Evolutionary conservation across 257 asterid species (phyloP).

Genomic region (Forsythia suspensa): DNA sequence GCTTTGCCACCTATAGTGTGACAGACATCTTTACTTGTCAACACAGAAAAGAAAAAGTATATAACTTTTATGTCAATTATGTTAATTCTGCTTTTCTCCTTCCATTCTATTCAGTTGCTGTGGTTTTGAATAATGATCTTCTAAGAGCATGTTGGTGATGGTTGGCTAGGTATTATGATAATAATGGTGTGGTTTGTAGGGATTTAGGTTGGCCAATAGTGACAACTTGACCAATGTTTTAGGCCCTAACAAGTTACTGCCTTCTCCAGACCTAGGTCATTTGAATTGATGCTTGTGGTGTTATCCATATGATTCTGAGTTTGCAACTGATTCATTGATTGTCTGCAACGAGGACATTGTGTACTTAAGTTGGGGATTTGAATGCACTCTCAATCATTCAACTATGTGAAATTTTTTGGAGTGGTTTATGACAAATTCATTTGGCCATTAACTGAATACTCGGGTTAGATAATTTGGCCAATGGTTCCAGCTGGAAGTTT

Average conservation of each 20-base stretch:
- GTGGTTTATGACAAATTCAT: background rate
- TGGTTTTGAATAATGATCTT: background rate
- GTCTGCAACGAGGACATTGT: too few species aligned
- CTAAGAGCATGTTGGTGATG: background rate
- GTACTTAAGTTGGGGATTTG: background rate
- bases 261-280: background rate
- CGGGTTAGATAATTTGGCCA: background rate
- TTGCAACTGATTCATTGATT: background rate
- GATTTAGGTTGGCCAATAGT: background rate
- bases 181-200: background rate
- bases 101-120: background rate
- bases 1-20: conserved; percentile 4
- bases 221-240: background rate
- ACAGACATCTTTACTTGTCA: background rate
- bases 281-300: background rate
- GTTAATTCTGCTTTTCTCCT: background rate
- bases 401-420: background rate
- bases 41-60: background rate
- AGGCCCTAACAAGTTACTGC: background rate
- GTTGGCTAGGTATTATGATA: background rate
- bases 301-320: background rate
- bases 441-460: background rate
- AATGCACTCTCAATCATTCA: background rate
- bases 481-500: too few species aligned
- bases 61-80: background rate